phyloP scores from a whole-genome alignment of 495 filamentous ascomycete species.

The Penicillium cosmopolitanum region DNA sequence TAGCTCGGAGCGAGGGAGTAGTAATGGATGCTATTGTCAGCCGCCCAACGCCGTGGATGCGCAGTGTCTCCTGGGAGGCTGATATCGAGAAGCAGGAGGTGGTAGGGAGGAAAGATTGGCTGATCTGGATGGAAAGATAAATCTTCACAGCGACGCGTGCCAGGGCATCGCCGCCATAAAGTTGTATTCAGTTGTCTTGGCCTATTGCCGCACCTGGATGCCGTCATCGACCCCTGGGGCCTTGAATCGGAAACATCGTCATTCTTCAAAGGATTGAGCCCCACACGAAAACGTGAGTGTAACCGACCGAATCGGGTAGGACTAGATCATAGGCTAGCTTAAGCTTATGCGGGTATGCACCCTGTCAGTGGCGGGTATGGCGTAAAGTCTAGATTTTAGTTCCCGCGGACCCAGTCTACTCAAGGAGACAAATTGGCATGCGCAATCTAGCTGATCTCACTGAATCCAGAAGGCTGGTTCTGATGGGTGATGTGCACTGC shows the following conservation, averaged over 20 bases:
- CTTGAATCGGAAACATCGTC: constrained; percentile 25
- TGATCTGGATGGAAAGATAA: constrained; percentile 1
- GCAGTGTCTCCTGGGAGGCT: constrained; percentile 20
- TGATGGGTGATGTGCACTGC: constrained; percentile 13
- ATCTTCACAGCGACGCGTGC: constrained; percentile 3
- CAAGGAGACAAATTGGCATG: constrained; percentile 5
- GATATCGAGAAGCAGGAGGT: constrained; percentile 12
- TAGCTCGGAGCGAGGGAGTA: not conserved
- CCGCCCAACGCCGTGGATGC: constrained; percentile 19
- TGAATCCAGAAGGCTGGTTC: constrained; percentile 7
- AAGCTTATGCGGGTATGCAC: constrained; percentile 19
- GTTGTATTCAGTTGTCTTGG: constrained; percentile 20
- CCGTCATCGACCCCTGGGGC: constrained; percentile 33
- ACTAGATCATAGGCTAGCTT: constrained; percentile 1
- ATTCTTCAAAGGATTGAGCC: not conserved
- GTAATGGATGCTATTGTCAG: constrained; percentile 16
- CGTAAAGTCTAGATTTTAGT: constrained; percentile 18
- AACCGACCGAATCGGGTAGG: constrained; percentile 26
- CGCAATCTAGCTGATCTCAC: constrained; percentile 9
- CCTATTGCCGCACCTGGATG: constrained; percentile 19
- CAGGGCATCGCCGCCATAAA: constrained; percentile 10
- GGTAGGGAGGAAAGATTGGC: not conserved
- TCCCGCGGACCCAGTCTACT: constrained; percentile 7
- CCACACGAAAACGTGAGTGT: constrained; percentile 24
- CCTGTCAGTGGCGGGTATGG: constrained; percentile 18